A percentile compares a stretch with the other conserved stretches of the same genome.
Conservation (phyloP, 345 rosid genomes). For the Populus simonii region DNA sequence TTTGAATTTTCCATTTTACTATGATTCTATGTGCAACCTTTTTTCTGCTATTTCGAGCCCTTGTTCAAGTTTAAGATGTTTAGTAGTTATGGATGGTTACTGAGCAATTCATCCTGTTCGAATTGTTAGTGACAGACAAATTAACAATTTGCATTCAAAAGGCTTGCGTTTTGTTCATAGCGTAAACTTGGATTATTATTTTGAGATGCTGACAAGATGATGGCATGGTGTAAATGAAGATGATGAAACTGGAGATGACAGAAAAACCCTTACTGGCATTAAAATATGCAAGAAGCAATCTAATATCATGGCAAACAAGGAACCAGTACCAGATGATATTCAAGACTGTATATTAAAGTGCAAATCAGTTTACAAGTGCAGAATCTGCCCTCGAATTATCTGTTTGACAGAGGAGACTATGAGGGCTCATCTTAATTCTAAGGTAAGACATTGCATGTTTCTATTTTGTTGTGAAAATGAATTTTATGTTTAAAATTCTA, state of each 20-base stretch:
- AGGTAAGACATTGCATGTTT: conserved; percentile 39
- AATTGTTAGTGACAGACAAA: not conserved
- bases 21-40: not conserved
- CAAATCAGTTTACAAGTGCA: conserved; percentile 81
- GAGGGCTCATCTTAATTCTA: conserved; percentile 72
- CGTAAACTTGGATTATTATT: not conserved
- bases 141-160: not conserved
- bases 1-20: not conserved
- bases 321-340: conserved; percentile 40
- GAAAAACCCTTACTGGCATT: conserved; percentile 18
- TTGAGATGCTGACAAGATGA: conserved; percentile 11
- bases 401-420: conserved; percentile 69
- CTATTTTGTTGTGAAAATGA: not conserved
- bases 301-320: conserved; percentile 17
- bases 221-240: conserved; percentile 34
- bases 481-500: not conserved
- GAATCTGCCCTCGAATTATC: conserved; percentile 65
- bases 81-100: not conserved
- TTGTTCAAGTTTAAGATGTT: not conserved
- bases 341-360: conserved; percentile 56
- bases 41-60: not conserved
- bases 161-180: not conserved
- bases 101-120: not conserved
- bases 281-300: conserved; percentile 18
- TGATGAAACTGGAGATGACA: conserved; percentile 37